A percentile compares a stretch with the other conserved stretches of the same genome.
These are phyloP conservation scores for Hordeum pubiflorum DNA, from an alignment of 202 grass and related monocot species.

Conservation along the genomic window DNA sequence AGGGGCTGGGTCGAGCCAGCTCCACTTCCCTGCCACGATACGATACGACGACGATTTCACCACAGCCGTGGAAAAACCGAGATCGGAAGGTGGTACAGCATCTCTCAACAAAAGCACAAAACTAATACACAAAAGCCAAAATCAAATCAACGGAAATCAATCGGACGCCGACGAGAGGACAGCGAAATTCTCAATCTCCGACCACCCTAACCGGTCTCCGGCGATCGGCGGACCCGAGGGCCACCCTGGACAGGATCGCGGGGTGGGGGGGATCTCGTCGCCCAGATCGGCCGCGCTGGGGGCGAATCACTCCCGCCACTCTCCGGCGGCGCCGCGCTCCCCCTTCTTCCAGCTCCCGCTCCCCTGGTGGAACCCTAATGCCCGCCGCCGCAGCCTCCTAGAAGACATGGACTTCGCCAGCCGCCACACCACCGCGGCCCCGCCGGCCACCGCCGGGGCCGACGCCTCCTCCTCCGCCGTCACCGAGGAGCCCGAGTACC, in stretches of 20 bases:
- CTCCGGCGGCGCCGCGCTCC: conserved; percentile 33
- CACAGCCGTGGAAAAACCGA: not conserved
- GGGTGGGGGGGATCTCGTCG: conserved; percentile 38
- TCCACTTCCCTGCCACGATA: not conserved
- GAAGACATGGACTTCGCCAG: conserved; percentile 80
- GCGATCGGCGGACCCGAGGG: not conserved
- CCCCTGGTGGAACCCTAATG: conserved; percentile 57
- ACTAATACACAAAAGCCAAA: conserved; percentile 4
- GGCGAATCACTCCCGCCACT: conserved; percentile 91
- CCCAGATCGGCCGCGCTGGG: conserved; percentile 85
- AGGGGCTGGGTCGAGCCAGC: not conserved
- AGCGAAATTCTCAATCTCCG: not conserved
- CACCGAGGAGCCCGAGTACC: conserved; percentile 91
- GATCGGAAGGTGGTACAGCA: conserved; percentile 1
- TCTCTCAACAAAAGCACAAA: conserved; percentile 16
- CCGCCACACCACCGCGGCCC: conserved; percentile 49
- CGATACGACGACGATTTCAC: not conserved
- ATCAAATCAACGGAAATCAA: conserved; percentile 10
- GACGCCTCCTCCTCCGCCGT: conserved; percentile 29
- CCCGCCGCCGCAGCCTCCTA: conserved; percentile 30
- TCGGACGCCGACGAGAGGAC: conserved; percentile 1
- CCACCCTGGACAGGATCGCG: not conserved
- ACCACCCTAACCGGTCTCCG: conserved; percentile 1
- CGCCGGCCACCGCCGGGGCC: conserved; percentile 6
- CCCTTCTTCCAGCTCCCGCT: conserved; percentile 23